Conservation (phyloP, 2,329 filamentous ascomycete genomes). For the Mollisia scopiformis region DNA sequence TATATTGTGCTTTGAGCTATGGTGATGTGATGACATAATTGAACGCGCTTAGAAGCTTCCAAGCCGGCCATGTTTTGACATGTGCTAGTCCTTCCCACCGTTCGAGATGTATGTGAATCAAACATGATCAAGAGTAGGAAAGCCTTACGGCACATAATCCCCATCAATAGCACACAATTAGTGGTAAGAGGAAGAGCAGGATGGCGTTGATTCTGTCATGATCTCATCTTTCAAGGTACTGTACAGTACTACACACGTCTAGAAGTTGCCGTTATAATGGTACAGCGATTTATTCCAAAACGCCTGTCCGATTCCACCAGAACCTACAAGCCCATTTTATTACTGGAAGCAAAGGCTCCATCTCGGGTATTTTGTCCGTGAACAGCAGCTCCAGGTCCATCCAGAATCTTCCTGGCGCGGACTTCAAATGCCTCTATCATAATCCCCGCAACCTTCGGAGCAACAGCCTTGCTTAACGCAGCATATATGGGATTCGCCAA, state of each 20-base stretch:
- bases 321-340: not conserved
- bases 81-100: too few species aligned
- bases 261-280: not conserved
- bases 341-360: not conserved
- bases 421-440: constrained; percentile 96
- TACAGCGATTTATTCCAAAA: not conserved
- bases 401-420: constrained; percentile 66
- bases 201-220: not conserved
- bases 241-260: not conserved
- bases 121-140: too few species aligned
- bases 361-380: not conserved
- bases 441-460: constrained; percentile 79
- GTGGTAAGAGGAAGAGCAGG: not conserved
- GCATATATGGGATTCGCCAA: constrained; percentile 91
- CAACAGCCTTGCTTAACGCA: constrained; percentile 77
- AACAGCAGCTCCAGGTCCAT: constrained; percentile 24
- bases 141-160: too few species aligned
- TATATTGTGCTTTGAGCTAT: too few species aligned
- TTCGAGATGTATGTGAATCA: too few species aligned
- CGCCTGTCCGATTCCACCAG: not conserved
- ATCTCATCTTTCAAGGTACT: not conserved
- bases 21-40: too few species aligned
- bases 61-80: too few species aligned
- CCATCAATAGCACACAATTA: not conserved
- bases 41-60: not conserved